These are phyloP conservation scores for Heterobasidion irregulare DNA, from an alignment of 1,284 basidiomycete species.

Conservation along the genomic window DNA sequence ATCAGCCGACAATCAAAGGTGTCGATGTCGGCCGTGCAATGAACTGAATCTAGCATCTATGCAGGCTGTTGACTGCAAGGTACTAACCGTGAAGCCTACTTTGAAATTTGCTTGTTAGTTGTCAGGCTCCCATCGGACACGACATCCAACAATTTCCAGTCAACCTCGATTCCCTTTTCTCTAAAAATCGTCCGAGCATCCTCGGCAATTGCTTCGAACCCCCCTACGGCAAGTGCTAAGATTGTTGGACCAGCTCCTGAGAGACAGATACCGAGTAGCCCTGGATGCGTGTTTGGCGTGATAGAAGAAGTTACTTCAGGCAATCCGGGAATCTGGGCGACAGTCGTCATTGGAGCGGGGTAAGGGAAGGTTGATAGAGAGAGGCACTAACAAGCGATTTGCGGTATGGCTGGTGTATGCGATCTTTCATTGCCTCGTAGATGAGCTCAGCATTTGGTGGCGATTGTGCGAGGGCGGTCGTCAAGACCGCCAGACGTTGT, in stretches of 20 bases:
- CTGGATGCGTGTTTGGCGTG: slow-evolving; percentile 85
- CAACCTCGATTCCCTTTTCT: slow-evolving; percentile 68
- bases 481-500: slow-evolving; percentile 95
- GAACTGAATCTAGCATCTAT: too few relatives aligned
- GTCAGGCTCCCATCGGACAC: slow-evolving; percentile 37
- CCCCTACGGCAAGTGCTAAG: slow-evolving; percentile 86
- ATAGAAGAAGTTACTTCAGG: slow-evolving; percentile 85
- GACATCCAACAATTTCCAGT: slow-evolving; percentile 71
- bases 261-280: slow-evolving; percentile 93
- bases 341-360: neutral
- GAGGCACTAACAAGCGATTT: slow-evolving; percentile 61
- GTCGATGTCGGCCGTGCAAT: too few relatives aligned
- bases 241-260: slow-evolving; percentile 98
- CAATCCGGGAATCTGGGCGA: slow-evolving; percentile 82
- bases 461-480: slow-evolving; percentile 84
- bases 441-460: slow-evolving; percentile 93
- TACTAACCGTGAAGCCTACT: too few relatives aligned
- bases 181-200: slow-evolving; percentile 74
- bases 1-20: too few relatives aligned
- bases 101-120: slow-evolving; percentile 10
- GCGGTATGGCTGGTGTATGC: slow-evolving; percentile 95
- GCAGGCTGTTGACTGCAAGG: too few relatives aligned
- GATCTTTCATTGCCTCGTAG: slow-evolving; percentile 99
- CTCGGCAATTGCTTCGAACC: slow-evolving; percentile 78
- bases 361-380: neutral